Evolutionary conservation across 371 early-diverging fungal species (phyloP).

Genomic region (Parasitella parasitica): DNA sequence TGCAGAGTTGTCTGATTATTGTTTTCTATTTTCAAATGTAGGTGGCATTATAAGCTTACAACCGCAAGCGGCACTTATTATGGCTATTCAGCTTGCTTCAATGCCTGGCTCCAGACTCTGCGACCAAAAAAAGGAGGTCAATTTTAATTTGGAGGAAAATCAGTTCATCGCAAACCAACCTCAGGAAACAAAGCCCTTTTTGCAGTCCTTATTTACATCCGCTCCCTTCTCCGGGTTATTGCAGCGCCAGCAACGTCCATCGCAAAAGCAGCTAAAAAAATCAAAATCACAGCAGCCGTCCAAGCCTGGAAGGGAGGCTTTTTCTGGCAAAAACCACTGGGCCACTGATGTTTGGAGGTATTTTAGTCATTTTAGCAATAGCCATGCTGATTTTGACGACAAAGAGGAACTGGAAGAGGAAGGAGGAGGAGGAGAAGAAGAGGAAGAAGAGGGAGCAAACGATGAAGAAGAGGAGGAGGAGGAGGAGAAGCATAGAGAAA

Average conservation of each 20-base stretch:
- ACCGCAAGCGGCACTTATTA: constrained; percentile 47
- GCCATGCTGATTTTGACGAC: not conserved
- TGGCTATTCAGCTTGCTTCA: constrained; percentile 48
- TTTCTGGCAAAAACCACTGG: constrained; percentile 9
- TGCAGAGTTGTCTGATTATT: too few relatives aligned
- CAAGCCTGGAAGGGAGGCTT: not conserved
- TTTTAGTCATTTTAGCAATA: constrained; percentile 11
- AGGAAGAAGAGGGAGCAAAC: not conserved
- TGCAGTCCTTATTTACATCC: constrained; percentile 35
- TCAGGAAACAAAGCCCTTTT: constrained; percentile 26
- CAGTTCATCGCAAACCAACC: not conserved
- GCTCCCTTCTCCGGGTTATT: constrained; percentile 23
- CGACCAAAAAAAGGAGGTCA: not conserved
- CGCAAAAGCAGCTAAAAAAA: not conserved
- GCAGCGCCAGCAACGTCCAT: not conserved
- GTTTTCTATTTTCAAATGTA: too few relatives aligned
- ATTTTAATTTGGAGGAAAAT: not conserved
- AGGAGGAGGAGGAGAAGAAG: not conserved
- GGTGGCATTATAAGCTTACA: constrained; percentile 42
- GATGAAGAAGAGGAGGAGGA: not conserved
- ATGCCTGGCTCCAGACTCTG: constrained; percentile 36
- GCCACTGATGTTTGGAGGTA: constrained; percentile 21
- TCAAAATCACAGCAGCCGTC: not conserved
- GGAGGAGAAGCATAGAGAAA: not conserved
- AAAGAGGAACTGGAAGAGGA: not conserved